These are phyloP conservation scores for Zangia roseola DNA, from an alignment of 768 basidiomycete species.

Conservation along the genomic window DNA sequence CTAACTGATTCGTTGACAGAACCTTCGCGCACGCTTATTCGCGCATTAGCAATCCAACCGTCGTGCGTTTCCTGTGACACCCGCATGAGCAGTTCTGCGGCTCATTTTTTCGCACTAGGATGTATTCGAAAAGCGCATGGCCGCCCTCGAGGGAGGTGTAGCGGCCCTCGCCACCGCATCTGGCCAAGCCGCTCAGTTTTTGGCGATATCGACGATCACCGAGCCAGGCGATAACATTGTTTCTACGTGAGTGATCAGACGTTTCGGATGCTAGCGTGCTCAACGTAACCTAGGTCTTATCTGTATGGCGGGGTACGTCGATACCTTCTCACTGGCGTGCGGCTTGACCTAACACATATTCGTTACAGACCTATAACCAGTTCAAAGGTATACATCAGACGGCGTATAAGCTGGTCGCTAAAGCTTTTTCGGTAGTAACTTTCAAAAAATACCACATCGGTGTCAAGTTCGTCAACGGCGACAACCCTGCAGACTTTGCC, in stretches of 20 bases:
- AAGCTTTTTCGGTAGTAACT: constrained; percentile 5
- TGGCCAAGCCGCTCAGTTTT: constrained; percentile 77
- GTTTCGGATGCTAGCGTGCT: not conserved
- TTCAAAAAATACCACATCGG: constrained; percentile 15
- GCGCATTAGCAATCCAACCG: constrained; percentile 22
- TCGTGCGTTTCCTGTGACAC: constrained; percentile 4
- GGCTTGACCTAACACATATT: not conserved
- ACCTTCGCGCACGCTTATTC: constrained; percentile 11
- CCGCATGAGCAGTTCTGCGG: not conserved
- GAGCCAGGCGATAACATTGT: constrained; percentile 76
- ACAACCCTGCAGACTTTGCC: constrained; percentile 55
- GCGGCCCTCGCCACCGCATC: constrained; percentile 74
- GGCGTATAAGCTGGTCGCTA: not conserved
- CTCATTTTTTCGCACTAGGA: constrained; percentile 38
- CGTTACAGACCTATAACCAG: constrained; percentile 17
- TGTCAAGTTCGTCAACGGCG: constrained; percentile 50
- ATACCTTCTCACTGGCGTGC: not conserved
- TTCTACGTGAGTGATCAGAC: constrained; percentile 47
- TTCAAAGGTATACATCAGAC: constrained; percentile 12
- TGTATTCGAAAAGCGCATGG: constrained; percentile 77
- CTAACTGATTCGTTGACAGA: constrained; percentile 1
- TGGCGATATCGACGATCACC: constrained; percentile 62
- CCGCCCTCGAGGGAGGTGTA: constrained; percentile 75
- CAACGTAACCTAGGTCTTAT: constrained; percentile 11
- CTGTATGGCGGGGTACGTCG: constrained; percentile 19